These are phyloP conservation scores for Tolypocladium tropicale DNA, from an alignment of 2,329 filamentous ascomycete genomes.

Conservation along the genomic window DNA sequence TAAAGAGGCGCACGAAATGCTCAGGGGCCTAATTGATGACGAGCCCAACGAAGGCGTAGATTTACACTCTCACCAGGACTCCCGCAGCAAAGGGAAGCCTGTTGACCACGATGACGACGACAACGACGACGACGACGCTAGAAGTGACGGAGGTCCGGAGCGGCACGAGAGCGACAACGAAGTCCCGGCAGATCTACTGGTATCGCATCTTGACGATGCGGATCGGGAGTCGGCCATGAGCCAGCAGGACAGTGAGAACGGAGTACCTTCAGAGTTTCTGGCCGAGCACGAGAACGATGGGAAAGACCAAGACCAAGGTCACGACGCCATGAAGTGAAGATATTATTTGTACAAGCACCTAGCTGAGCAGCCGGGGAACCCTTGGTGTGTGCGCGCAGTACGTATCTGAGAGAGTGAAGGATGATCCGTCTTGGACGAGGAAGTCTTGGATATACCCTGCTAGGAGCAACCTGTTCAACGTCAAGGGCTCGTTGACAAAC, in stretches of 20 bases:
- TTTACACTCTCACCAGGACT: conserved; percentile 1
- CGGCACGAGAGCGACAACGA: conserved; percentile 12
- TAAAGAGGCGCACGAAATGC: conserved; percentile 45
- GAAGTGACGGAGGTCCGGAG: neutral
- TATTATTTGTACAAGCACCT: neutral
- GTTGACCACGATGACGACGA: neutral
- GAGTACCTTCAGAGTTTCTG: conserved; percentile 42
- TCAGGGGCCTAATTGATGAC: conserved; percentile 22
- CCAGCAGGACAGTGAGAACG: conserved; percentile 31
- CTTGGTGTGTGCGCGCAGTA: neutral
- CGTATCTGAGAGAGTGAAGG: neutral
- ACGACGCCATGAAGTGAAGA: no score
- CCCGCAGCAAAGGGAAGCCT: neutral
- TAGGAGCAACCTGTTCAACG: neutral
- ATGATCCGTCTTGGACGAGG: neutral
- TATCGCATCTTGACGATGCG: conserved; percentile 18
- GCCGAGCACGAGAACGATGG: conserved; percentile 25
- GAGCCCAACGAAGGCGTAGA: conserved; percentile 1
- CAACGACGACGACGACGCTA: neutral
- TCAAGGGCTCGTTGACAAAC: neutral
- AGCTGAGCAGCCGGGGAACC: neutral
- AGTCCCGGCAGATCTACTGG: conserved; percentile 15
- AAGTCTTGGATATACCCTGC: neutral
- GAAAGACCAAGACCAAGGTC: neutral
- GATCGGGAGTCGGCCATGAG: conserved; percentile 6